Conservation (phyloP, 139 green algal species). For the Penium margaritaceum region DNA sequence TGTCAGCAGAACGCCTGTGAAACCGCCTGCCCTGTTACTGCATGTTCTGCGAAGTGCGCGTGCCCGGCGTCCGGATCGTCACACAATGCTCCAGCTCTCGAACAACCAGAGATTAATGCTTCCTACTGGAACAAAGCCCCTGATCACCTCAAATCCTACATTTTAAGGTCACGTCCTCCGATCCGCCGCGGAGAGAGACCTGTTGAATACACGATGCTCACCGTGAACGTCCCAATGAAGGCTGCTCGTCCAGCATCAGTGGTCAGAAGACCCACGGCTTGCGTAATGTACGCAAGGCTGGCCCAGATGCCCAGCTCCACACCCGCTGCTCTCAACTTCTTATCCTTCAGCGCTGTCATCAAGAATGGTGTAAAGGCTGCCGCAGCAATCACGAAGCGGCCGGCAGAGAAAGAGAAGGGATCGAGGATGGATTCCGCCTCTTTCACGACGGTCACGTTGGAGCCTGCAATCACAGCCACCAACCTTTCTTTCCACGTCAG, state of each 20-base stretch:
- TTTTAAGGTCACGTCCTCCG: no score
- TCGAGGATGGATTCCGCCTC: slow-evolving; percentile 24
- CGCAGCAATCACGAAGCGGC: slow-evolving; percentile 34
- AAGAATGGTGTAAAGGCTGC: slow-evolving; percentile 25
- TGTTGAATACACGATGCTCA: no score
- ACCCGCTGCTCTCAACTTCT: not conserved
- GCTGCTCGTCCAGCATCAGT: slow-evolving; percentile 63
- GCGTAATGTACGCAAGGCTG: slow-evolving; percentile 45
- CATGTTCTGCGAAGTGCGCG: no score
- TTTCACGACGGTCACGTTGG: slow-evolving; percentile 40
- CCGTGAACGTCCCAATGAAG: slow-evolving; percentile 75
- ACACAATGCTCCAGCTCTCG: not conserved
- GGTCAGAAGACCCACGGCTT: slow-evolving; percentile 58
- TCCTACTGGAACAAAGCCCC: not conserved
- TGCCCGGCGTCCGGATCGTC: no score
- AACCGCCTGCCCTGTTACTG: no score
- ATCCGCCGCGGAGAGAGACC: no score
- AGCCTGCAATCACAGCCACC: slow-evolving; percentile 16
- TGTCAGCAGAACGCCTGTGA: no score
- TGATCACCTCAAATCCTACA: no score
- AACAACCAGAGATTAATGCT: not conserved
- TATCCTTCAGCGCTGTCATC: not conserved
- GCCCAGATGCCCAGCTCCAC: slow-evolving; percentile 36
- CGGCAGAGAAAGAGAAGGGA: slow-evolving; percentile 9
- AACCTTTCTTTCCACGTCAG: no score